Base-by-base conservation (phyloP, 2,329 filamentous ascomycete species). In the Dendrostoma leiphaemia region DNA sequence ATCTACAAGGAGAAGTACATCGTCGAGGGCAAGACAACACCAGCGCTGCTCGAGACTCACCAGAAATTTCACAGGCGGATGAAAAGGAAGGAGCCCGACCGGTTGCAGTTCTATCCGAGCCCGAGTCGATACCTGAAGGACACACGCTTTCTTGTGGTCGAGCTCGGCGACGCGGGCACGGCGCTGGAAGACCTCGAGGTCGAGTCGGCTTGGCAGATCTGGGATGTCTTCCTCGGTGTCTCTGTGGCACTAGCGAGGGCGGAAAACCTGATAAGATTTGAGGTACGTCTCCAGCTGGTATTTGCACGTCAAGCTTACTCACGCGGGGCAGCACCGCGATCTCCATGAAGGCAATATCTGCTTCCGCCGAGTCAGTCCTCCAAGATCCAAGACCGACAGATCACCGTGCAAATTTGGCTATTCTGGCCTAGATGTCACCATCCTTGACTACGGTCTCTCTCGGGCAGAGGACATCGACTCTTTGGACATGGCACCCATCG, bases 271-370 rank as follows among this genome's bases (percentile, higher is more conserved):
- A 74, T 79, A 57, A 74, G 78, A 62, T 87, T 87, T 52, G 84
- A 87, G 75, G 82, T 83, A 66, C 7, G 3, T 15, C 26, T 38
- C 2, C 13, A 12, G 26, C 6, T 26, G 3, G 6, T 24, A 17
- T 17, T 17, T n/a, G 4, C n/a, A 43, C 53, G 29, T n/a, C 8
- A 38, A 37, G 9, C 8, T 41, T 19, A 47, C 15, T 21, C 19
- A 28, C 19, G 19, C 15, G 17, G 12, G 12, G 48, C 57, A 85
- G 81, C 84, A 87, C 61, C 80, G 84, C 6, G 84, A 87, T 61
- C 71, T 87, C 4, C 84, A 87, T 60, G 83, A 87, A 59, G 83
- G 83, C 4, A 86, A 87, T 59, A 67, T 87, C 15, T 86, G 84
- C 58, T 74, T 86, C 45, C 74, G 76, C 3, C 75, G 74, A 49